Percentiles rank a stretch among this genome's conserved stretches.
These are phyloP conservation scores for Tricharina praecox DNA, from an alignment of 495 filamentous ascomycete species.

Conservation along the genomic window DNA sequence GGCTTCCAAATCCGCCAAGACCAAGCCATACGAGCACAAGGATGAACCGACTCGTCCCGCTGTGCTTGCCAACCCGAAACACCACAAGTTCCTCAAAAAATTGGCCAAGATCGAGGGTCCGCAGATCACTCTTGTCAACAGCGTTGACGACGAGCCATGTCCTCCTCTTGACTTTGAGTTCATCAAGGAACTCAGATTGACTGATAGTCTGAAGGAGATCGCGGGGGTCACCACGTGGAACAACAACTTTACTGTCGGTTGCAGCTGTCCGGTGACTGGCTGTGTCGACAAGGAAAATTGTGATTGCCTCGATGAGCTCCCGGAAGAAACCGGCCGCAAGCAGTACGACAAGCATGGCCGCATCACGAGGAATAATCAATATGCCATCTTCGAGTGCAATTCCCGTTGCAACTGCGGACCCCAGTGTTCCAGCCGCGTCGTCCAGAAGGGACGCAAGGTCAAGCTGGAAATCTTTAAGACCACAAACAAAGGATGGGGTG, in stretches of 20 bases:
- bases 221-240: slow-evolving; percentile 34
- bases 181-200: slow-evolving; percentile 33
- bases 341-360: slow-evolving; percentile 14
- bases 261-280: slow-evolving; percentile 29
- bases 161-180: slow-evolving; percentile 37
- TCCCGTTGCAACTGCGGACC: slow-evolving; percentile 46
- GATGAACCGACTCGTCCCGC: too few relatives aligned
- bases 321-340: neutral
- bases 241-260: slow-evolving; percentile 37
- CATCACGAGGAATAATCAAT: slow-evolving; percentile 9
- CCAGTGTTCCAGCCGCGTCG: slow-evolving; percentile 61
- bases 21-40: too few relatives aligned
- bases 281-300: slow-evolving; percentile 31
- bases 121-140: slow-evolving; percentile 36
- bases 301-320: slow-evolving; percentile 32
- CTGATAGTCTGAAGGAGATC: too few relatives aligned
- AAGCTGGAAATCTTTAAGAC: slow-evolving; percentile 73
- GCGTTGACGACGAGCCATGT: slow-evolving; percentile 27
- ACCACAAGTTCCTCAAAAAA: slow-evolving; percentile 10
- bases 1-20: too few relatives aligned
- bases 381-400: slow-evolving; percentile 74
- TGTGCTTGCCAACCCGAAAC: slow-evolving; percentile 17
- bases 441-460: slow-evolving; percentile 59
- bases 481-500: slow-evolving; percentile 61
- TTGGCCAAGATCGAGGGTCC: slow-evolving; percentile 14